Evolutionary conservation across 208 protist genomes (phyloP).

Genomic region (Strigomonas galati): DNA sequence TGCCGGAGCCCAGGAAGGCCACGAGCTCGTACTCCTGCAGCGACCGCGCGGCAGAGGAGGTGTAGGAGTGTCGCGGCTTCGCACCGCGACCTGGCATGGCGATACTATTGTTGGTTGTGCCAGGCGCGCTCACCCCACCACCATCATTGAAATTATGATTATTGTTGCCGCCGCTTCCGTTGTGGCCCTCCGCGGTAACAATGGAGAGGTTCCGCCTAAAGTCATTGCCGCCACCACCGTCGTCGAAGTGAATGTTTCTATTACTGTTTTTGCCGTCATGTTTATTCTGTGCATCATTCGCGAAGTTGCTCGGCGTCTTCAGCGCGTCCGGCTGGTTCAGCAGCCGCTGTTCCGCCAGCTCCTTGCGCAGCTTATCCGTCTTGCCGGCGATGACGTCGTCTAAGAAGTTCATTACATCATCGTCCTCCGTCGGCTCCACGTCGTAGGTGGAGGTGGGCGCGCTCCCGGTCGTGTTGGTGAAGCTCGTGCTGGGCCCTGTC

Average conservation of each 20-base stretch:
- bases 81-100: neutral
- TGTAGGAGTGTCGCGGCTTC: neutral
- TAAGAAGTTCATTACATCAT: slow-evolving; percentile 62
- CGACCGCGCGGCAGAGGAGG: slow-evolving; percentile 63
- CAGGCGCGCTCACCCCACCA: neutral
- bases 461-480: neutral
- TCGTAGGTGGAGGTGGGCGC: neutral
- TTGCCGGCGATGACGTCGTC: slow-evolving; percentile 61
- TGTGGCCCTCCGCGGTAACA: neutral
- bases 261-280: neutral
- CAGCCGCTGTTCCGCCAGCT: slow-evolving; percentile 44
- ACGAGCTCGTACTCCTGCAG: slow-evolving; percentile 84
- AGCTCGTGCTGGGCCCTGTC: neutral
- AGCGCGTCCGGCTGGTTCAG: neutral
- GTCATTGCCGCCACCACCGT: neutral
- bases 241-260: neutral
- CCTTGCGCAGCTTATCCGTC: slow-evolving; percentile 49
- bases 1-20: slow-evolving; percentile 77
- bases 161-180: slow-evolving; percentile 9
- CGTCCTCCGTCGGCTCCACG: slow-evolving; percentile 14
- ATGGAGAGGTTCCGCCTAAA: neutral
- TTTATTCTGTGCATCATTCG: neutral
- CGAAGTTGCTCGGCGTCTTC: neutral
- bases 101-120: neutral
- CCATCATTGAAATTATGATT: neutral